phyloP scores from a whole-genome alignment of 768 basidiomycete genomes.

The Macrocybe gigantea region DNA sequence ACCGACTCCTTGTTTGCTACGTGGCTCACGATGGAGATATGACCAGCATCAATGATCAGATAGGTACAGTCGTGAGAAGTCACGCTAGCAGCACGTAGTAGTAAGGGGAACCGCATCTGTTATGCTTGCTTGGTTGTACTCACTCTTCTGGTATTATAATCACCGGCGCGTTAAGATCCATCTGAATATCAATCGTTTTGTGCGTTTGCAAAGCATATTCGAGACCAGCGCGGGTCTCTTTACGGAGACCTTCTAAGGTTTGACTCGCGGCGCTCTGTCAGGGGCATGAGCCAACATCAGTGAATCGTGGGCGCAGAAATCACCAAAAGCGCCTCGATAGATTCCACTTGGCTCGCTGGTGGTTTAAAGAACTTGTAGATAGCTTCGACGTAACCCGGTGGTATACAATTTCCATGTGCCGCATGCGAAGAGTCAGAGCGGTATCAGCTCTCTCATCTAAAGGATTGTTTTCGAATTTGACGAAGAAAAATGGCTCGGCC shows the following conservation, averaged over 20 bases:
- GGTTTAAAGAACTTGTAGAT: constrained; percentile 90
- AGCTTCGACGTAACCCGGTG: constrained; percentile 92
- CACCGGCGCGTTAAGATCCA: constrained; percentile 95
- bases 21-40: constrained; percentile 89
- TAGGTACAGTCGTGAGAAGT: constrained; percentile 75
- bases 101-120: neutral
- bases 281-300: neutral
- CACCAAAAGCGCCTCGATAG: constrained; percentile 88
- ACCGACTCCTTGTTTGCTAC: constrained; percentile 81
- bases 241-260: constrained; percentile 87
- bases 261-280: constrained; percentile 82
- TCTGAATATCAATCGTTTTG: constrained; percentile 93
- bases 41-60: constrained; percentile 92
- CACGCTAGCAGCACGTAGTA: constrained; percentile 42
- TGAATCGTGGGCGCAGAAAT: constrained; percentile 14
- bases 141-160: constrained; percentile 97
- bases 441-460: constrained; percentile 89
- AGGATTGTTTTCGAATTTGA: constrained; percentile 90
- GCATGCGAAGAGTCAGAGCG: constrained; percentile 83
- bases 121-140: constrained; percentile 9
- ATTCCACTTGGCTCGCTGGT: constrained; percentile 91
- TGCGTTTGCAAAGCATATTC: constrained; percentile 91
- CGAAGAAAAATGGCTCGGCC: constrained; percentile 72
- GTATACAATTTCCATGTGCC: constrained; percentile 96
- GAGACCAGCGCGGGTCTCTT: constrained; percentile 90